These are phyloP conservation scores for Colletotrichum echinochloae DNA, from an alignment of 2,329 filamentous ascomycete species.

Conservation along the genomic window DNA sequence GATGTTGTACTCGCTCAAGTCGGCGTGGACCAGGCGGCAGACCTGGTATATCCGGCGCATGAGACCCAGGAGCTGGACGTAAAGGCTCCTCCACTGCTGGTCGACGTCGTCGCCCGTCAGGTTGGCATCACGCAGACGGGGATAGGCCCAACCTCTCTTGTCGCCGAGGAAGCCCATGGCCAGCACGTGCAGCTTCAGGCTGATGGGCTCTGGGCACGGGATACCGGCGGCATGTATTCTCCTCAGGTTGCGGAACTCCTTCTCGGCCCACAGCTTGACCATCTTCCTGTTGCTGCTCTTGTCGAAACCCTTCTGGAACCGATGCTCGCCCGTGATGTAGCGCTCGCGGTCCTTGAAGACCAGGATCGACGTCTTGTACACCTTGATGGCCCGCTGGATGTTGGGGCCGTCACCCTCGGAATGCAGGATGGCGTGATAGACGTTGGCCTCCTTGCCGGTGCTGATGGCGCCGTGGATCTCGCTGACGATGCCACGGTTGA, in stretches of 20 bases:
- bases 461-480: constrained; percentile 96
- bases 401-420: constrained; percentile 67
- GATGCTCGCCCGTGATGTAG: constrained; percentile 94
- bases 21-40: constrained; percentile 92
- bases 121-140: constrained; percentile 87
- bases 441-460: constrained; percentile 98
- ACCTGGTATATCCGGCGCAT: constrained; percentile 95
- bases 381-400: constrained; percentile 90
- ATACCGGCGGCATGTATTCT: constrained; percentile 87
- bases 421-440: constrained; percentile 86
- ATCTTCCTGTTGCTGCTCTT: constrained; percentile 96
- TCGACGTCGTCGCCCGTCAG: constrained; percentile 76
- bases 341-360: constrained; percentile 98
- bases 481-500: constrained; percentile 88
- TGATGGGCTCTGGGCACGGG: constrained; percentile 88
- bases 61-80: constrained; percentile 84
- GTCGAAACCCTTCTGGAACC: constrained; percentile 91
- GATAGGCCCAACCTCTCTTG: constrained; percentile 87
- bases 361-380: constrained; percentile 98
- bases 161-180: constrained; percentile 96
- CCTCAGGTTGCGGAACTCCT: constrained; percentile 94
- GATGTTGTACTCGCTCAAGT: constrained; percentile 98
- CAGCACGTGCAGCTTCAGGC: constrained; percentile 91
- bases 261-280: constrained; percentile 99
- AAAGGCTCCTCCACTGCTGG: constrained; percentile 80